Base-by-base conservation (phyloP, 208 protist species). In the Leishmania guyanensis region DNA sequence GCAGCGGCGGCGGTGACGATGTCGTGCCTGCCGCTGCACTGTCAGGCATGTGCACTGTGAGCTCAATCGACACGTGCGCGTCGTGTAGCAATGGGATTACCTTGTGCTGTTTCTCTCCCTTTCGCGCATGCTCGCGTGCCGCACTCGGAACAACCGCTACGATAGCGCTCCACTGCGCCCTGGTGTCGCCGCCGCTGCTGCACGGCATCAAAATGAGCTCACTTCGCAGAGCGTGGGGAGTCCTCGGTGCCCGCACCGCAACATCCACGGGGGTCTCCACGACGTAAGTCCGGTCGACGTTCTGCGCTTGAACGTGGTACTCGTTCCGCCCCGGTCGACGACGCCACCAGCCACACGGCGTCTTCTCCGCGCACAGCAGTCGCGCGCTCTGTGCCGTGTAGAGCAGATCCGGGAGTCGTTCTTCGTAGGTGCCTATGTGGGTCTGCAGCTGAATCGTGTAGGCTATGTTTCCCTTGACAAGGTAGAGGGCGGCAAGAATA, bases 401-500 rank as follows among this genome's bases (percentile, higher is more conserved):
- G 73, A 93, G 80, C 36, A 95, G 39, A 53, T 93, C 87, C 0
- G 82, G 50, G 9, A 95, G 87, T 22, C 87, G 88, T 12, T 78
- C 68, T 54, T 89, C 85, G 66, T 93, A 92, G 39, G 83, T 66
- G 26, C 88, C 86, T 0, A 75, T 64, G 53, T 85, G 80, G 16
- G 84, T 84, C 81, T 95, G 86, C 56, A 95, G 81, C 79, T 93
- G 88, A 20, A 93, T 77, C 17, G 81, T 90, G 82, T 93, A 93
- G 50, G 88, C 92, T 9, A 90, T 66, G 60, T 64, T 74, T 66
- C 73, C 76, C 16, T 58, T 64, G 48, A 91, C 81, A 26, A 93
- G 81, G 75, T 91, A 92, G 70, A 93, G 93, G 77, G 75, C 71
- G 20, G 82, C 81, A 29, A 85, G 79, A 26, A 87, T 82, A 50